phyloP scores from a whole-genome alignment of 164 flowering plant genomes.

The Liquidambar formosana region DNA sequence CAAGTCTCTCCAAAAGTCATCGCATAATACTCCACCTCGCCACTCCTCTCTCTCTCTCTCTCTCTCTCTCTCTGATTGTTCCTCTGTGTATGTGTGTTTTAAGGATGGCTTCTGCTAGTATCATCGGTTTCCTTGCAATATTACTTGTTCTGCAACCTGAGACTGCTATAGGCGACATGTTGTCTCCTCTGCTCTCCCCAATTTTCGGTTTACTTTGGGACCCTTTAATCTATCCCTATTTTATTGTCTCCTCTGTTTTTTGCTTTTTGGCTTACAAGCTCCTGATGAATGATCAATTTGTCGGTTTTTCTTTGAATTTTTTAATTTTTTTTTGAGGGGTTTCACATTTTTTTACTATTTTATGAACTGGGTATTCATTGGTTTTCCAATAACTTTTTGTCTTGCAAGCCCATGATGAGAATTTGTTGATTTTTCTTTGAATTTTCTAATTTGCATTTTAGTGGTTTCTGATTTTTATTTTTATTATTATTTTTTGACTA shows the following conservation, averaged over 20 bases:
- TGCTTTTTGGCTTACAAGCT: neutral
- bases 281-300: too few relatives aligned
- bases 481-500: too few relatives aligned
- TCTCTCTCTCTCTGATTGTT: neutral
- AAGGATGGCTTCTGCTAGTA: conserved; percentile 22
- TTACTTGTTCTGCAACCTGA: conserved; percentile 20
- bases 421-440: too few relatives aligned
- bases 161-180: conserved; percentile 15
- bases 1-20: neutral
- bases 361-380: conserved; percentile 11
- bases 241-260: neutral
- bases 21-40: neutral
- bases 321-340: neutral
- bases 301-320: neutral
- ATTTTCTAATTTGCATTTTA: neutral
- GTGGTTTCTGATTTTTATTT: neutral
- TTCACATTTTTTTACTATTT: neutral
- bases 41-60: conserved; percentile 4
- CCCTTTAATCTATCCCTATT: neutral
- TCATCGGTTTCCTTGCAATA: conserved; percentile 11
- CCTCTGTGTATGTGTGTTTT: neutral
- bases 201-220: conserved; percentile 20
- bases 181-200: conserved; percentile 39
- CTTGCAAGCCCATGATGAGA: too few relatives aligned
- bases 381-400: too few relatives aligned